These are phyloP conservation scores for Trametes maxima DNA, from an alignment of 768 basidiomycete genomes.

Conservation along the genomic window DNA sequence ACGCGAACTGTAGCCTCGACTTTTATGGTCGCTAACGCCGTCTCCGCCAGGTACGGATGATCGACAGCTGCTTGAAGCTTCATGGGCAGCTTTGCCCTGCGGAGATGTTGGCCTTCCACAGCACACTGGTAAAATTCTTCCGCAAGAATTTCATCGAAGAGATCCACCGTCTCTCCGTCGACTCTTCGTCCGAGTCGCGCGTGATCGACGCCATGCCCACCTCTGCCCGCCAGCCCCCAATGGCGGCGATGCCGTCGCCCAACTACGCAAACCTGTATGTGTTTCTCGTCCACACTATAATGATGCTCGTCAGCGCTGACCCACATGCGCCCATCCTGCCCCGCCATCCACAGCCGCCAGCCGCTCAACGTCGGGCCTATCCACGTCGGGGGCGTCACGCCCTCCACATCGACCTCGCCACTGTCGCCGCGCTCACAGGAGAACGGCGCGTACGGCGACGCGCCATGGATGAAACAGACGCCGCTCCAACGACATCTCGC, in stretches of 20 bases:
- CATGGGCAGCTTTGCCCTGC: slow-evolving; percentile 81
- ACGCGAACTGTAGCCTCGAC: not conserved
- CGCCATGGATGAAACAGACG: slow-evolving; percentile 55
- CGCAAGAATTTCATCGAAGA: slow-evolving; percentile 84
- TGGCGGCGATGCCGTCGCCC: slow-evolving; percentile 20
- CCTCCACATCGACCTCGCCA: slow-evolving; percentile 19
- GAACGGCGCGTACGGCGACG: slow-evolving; percentile 20
- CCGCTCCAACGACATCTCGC: slow-evolving; percentile 81
- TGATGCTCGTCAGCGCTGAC: not conserved
- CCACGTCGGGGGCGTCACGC: slow-evolving; percentile 19
- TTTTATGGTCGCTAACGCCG: slow-evolving; percentile 1
- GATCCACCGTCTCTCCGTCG: slow-evolving; percentile 68
- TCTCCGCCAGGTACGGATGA: slow-evolving; percentile 62
- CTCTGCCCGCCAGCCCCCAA: slow-evolving; percentile 19
- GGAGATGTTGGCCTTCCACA: slow-evolving; percentile 93
- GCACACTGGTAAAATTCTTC: slow-evolving; percentile 85
- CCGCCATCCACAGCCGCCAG: not conserved
- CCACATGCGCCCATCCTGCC: not conserved
- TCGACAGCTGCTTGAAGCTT: slow-evolving; percentile 82
- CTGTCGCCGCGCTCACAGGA: slow-evolving; percentile 25
- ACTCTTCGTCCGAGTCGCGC: slow-evolving; percentile 51
- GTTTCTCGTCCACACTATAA: not conserved
- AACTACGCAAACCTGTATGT: slow-evolving; percentile 21
- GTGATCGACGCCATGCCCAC: slow-evolving; percentile 15
- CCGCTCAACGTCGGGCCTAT: slow-evolving; percentile 31